Conservation (phyloP, 2,329 filamentous ascomycete species). For the Purpureocillium lavendulum region DNA sequence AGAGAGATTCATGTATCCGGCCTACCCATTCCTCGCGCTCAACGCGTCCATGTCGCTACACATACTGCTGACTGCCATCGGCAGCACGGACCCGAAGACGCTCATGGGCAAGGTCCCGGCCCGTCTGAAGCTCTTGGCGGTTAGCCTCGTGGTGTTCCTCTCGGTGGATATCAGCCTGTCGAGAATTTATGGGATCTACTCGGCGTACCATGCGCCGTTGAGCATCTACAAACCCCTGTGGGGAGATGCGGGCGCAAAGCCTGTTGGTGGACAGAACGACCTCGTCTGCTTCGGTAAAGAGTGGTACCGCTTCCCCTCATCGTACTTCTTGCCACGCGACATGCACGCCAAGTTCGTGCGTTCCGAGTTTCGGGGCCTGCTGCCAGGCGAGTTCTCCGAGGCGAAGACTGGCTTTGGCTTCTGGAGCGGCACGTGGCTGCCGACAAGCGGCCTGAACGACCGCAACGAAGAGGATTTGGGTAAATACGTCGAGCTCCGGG, state of each 20-base stretch:
- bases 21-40: conserved; percentile 81
- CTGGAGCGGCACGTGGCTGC: conserved; percentile 76
- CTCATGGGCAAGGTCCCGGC: conserved; percentile 65
- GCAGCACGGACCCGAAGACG: conserved; percentile 58
- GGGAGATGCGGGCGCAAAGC: conserved; percentile 30
- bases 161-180: conserved; percentile 60
- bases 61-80: conserved; percentile 67
- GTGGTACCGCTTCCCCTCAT: conserved; percentile 96
- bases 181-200: conserved; percentile 68
- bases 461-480: conserved; percentile 75
- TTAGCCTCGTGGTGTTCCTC: conserved; percentile 51
- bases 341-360: conserved; percentile 85
- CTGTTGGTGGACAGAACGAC: conserved; percentile 51
- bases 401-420: conserved; percentile 60
- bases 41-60: conserved; percentile 83
- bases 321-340: conserved; percentile 78
- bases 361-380: conserved; percentile 79
- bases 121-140: conserved; percentile 60
- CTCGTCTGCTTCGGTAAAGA: conserved; percentile 89
- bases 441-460: conserved; percentile 83
- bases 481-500: conserved; percentile 74
- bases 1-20: conserved; percentile 97
- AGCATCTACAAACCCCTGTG: conserved; percentile 62
- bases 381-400: conserved; percentile 86
- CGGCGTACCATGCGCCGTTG: conserved; percentile 75